Evolutionary conservation across 2,329 filamentous ascomycete genomes (phyloP).

Genomic region (Aspergillus quadricinctus): DNA sequence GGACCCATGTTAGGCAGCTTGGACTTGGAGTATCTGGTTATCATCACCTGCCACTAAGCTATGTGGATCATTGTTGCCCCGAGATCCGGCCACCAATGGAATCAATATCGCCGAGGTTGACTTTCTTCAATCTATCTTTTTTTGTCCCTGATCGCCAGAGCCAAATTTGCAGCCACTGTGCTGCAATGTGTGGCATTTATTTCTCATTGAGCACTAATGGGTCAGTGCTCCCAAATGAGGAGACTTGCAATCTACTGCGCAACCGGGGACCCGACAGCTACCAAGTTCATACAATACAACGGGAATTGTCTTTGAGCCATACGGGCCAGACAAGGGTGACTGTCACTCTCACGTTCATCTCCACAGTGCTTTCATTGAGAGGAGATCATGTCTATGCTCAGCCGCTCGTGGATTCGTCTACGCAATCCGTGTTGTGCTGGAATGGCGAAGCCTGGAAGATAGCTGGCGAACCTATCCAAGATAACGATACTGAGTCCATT

Average conservation of each 20-base stretch:
- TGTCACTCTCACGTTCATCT: conserved; percentile 61
- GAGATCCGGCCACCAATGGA: conserved; percentile 14
- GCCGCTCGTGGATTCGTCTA: conserved; percentile 59
- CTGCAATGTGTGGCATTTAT: conserved; percentile 49
- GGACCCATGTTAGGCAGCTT: not conserved
- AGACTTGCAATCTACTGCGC: conserved; percentile 31
- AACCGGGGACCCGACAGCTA: conserved; percentile 45
- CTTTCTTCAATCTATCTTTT: conserved; percentile 5
- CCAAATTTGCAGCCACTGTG: conserved; percentile 1
- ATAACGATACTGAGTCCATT: conserved; percentile 74
- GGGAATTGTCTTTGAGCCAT: conserved; percentile 11
- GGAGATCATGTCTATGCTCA: conserved; percentile 68
- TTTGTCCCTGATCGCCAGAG: not conserved
- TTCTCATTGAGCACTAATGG: conserved; percentile 42
- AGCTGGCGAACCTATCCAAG: conserved; percentile 50
- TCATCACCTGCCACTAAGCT: conserved; percentile 28
- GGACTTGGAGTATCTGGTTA: conserved; percentile 41
- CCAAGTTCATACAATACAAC: conserved; percentile 27
- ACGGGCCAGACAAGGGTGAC: conserved; percentile 15
- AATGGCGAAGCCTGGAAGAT: conserved; percentile 95
- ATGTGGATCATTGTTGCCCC: conserved; percentile 33
- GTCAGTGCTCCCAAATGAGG: conserved; percentile 27
- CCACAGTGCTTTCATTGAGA: conserved; percentile 86
- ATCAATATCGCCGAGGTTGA: conserved; percentile 1
- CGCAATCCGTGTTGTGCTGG: conserved; percentile 78